Conservation (phyloP, 2,329 filamentous ascomycete genomes). For the Arthrobotrys sinensis region DNA sequence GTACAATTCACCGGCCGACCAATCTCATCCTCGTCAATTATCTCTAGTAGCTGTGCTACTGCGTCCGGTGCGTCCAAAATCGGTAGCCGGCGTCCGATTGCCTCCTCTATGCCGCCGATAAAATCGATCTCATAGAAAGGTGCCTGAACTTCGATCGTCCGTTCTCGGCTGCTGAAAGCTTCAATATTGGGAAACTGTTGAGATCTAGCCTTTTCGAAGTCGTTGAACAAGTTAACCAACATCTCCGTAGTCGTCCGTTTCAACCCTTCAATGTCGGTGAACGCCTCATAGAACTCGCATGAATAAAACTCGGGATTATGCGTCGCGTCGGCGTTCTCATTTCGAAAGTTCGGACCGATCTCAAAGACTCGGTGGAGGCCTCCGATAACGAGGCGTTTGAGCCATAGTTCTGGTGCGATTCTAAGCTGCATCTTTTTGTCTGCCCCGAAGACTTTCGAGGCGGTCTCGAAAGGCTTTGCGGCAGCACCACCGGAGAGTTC, state of each 20-base stretch:
- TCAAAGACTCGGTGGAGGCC: slow-evolving; percentile 92
- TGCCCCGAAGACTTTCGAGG: slow-evolving; percentile 79
- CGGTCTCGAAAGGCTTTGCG: slow-evolving; percentile 87
- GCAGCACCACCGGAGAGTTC: slow-evolving; percentile 87
- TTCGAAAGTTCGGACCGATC: slow-evolving; percentile 91
- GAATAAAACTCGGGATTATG: slow-evolving; percentile 98
- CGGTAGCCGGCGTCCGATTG: slow-evolving; percentile 77
- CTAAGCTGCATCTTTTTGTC: slow-evolving; percentile 81
- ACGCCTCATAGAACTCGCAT: slow-evolving; percentile 95
- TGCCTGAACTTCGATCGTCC: slow-evolving; percentile 71
- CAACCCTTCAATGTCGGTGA: slow-evolving; percentile 81
- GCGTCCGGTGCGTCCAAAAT: slow-evolving; percentile 74
- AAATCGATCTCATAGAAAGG: slow-evolving; percentile 81
- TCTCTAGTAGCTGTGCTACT: slow-evolving; percentile 71
- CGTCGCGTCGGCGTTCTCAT: slow-evolving; percentile 90
- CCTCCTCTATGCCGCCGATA: slow-evolving; percentile 81
- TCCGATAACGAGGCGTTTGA: slow-evolving; percentile 91
- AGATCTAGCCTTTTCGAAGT: slow-evolving; percentile 70
- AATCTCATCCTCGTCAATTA: slow-evolving; percentile 71
- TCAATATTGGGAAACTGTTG: slow-evolving; percentile 62
- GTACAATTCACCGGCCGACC: slow-evolving; percentile 74
- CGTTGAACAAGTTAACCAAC: slow-evolving; percentile 74
- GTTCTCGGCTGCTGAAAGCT: background rate
- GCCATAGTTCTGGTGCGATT: slow-evolving; percentile 94
- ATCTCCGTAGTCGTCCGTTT: slow-evolving; percentile 83